phyloP scores from a whole-genome alignment of 495 filamentous ascomycete genomes.

The Geopyxis carbonaria region DNA sequence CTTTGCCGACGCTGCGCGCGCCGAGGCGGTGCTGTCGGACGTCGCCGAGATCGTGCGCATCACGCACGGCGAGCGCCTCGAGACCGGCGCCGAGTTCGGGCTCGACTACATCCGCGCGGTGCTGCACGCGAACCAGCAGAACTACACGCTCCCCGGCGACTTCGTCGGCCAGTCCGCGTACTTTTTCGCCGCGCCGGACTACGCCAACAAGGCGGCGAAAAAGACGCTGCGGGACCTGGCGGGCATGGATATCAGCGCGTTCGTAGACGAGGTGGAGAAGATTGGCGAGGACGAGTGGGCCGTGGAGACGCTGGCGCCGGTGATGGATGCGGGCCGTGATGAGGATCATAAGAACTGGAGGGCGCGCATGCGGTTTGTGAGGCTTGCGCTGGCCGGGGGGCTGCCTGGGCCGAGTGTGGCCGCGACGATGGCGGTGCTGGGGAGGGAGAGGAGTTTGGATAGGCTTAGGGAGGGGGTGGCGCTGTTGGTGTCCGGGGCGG shows the following conservation, averaged over 20 bases:
- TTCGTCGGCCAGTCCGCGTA: constrained; percentile 44
- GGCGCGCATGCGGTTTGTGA: constrained; percentile 38
- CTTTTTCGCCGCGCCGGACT: constrained; percentile 46
- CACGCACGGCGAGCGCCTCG: constrained; percentile 6
- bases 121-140: constrained; percentile 41
- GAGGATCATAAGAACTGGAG: constrained; percentile 15
- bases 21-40: constrained; percentile 14
- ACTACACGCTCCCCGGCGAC: constrained; percentile 39
- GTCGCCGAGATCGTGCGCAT: constrained; percentile 23
- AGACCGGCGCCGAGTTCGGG: constrained; percentile 10
- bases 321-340: constrained; percentile 13
- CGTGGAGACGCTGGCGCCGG: constrained; percentile 15
- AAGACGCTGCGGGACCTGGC: not conserved
- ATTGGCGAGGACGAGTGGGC: constrained; percentile 24
- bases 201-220: constrained; percentile 6
- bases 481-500: not conserved
- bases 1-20: constrained; percentile 19
- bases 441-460: constrained; percentile 39
- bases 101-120: constrained; percentile 34
- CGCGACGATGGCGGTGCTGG: constrained; percentile 44
- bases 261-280: too few species aligned
- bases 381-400: constrained; percentile 48
- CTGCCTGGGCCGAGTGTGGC: constrained; percentile 41
- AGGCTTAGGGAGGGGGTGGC: constrained; percentile 35
- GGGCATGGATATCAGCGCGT: not conserved